A percentile compares a stretch with the other conserved stretches of the same genome.
These are phyloP conservation scores for Melanomma pulvis-pyrius DNA, from an alignment of 495 filamentous ascomycete genomes.

Conservation along the genomic window DNA sequence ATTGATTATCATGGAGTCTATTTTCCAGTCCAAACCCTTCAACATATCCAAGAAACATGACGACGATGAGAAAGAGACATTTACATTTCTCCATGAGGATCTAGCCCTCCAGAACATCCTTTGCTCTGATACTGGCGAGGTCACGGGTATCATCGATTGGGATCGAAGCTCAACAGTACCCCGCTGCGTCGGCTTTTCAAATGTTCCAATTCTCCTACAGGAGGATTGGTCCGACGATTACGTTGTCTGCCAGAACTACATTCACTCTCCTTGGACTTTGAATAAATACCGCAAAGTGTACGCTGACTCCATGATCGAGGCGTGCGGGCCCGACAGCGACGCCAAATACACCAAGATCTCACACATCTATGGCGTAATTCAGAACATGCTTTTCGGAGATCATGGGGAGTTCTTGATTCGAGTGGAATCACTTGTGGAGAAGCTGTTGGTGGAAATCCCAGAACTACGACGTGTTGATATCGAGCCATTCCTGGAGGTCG, in stretches of 20 bases:
- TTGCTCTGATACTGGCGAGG: slow-evolving; percentile 45
- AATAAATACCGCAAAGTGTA: too few relatives aligned
- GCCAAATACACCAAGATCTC: too few relatives aligned
- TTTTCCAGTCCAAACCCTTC: slow-evolving; percentile 30
- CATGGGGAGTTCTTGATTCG: too few relatives aligned
- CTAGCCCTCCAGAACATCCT: slow-evolving; percentile 49
- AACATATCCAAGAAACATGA: slow-evolving; percentile 7
- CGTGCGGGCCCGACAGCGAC: too few relatives aligned
- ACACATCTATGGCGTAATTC: too few relatives aligned
- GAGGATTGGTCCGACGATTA: too few relatives aligned
- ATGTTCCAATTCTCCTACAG: slow-evolving; percentile 48
- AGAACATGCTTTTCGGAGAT: too few relatives aligned
- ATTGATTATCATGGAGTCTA: slow-evolving; percentile 29
- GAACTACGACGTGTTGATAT: not conserved
- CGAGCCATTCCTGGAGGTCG: not conserved
- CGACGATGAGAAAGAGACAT: slow-evolving; percentile 25
- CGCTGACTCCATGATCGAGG: too few relatives aligned
- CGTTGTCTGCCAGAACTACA: too few relatives aligned
- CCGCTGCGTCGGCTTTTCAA: slow-evolving; percentile 38
- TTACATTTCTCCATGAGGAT: slow-evolving; percentile 48
- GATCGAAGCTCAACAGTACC: slow-evolving; percentile 45
- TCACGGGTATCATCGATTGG: slow-evolving; percentile 54
- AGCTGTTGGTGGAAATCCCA: too few relatives aligned
- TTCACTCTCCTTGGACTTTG: too few relatives aligned
- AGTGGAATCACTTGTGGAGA: too few relatives aligned